These are phyloP conservation scores for Grammothele lineata DNA, from an alignment of 768 basidiomycete genomes.

Conservation along the genomic window DNA sequence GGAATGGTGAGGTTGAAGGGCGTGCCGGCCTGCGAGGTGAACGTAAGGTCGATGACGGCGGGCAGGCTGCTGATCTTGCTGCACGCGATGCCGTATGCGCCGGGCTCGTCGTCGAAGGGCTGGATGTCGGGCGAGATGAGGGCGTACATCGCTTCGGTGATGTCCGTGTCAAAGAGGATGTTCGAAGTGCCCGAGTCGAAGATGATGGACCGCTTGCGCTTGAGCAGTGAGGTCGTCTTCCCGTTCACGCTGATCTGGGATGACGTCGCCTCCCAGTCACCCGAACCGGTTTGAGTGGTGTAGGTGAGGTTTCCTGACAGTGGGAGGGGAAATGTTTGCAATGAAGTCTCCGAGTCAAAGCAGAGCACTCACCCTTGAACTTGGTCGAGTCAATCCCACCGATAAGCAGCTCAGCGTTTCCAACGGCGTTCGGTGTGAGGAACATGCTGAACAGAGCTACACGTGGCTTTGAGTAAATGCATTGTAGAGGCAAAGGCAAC, in stretches of 20 bases:
- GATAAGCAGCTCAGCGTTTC: conserved; percentile 46
- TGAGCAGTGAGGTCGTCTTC: conserved; percentile 40
- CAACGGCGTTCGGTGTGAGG: conserved; percentile 35
- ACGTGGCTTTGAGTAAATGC: neutral
- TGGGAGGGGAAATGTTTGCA: no score
- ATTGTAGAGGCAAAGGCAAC: neutral
- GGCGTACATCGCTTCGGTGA: conserved; percentile 51
- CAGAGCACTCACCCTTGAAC: conserved; percentile 42
- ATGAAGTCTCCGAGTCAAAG: no score
- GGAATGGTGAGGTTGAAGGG: conserved; percentile 57
- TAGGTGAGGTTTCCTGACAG: conserved; percentile 37
- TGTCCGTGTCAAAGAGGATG: conserved; percentile 44
- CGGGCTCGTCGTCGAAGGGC: conserved; percentile 46
- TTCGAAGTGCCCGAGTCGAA: conserved; percentile 60
- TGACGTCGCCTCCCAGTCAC: conserved; percentile 44
- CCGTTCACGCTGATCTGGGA: conserved; percentile 49
- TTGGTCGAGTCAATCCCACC: conserved; percentile 51
- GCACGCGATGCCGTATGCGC: conserved; percentile 49
- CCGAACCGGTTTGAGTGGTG: conserved; percentile 35
- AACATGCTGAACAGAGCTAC: conserved; percentile 48
- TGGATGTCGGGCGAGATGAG: conserved; percentile 55
- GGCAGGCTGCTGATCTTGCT: conserved; percentile 40
- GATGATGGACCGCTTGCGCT: conserved; percentile 40
- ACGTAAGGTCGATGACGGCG: conserved; percentile 48
- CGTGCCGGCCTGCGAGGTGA: conserved; percentile 45